phyloP scores from a whole-genome alignment of 495 filamentous ascomycete genomes.

The Aspergillus nidulans region DNA sequence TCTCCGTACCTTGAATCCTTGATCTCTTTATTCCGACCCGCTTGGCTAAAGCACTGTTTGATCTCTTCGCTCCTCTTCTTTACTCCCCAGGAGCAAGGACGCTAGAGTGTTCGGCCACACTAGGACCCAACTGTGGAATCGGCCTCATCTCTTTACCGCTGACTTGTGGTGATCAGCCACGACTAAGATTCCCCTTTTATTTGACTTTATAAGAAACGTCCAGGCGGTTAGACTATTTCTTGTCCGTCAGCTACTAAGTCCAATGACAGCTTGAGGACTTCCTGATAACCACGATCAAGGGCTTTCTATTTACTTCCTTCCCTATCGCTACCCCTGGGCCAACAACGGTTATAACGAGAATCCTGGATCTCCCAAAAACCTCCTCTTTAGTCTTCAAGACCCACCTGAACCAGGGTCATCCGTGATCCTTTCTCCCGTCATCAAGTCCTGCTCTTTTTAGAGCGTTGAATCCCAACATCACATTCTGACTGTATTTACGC shows the following conservation, averaged over 20 bases:
- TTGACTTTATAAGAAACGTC: constrained; percentile 4
- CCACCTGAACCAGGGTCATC: constrained; percentile 30
- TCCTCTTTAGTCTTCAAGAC: constrained; percentile 30
- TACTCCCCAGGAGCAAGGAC: constrained; percentile 16
- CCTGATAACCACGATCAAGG: not conserved
- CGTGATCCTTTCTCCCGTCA: constrained; percentile 7
- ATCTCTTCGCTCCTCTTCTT: constrained; percentile 22
- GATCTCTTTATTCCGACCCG: constrained; percentile 16
- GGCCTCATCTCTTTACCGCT: constrained; percentile 20
- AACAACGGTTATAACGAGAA: constrained; percentile 16
- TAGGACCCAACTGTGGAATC: constrained; percentile 23
- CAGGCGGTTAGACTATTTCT: constrained; percentile 9
- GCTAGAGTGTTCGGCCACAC: constrained; percentile 11
- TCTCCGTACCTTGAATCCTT: constrained; percentile 14
- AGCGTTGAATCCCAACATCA: not conserved
- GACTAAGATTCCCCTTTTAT: constrained; percentile 17
- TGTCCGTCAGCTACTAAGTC: constrained; percentile 2
- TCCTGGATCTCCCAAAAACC: constrained; percentile 25
- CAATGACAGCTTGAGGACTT: not conserved
- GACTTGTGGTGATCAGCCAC: constrained; percentile 18
- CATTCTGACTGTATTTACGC: not conserved
- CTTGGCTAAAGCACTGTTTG: constrained; percentile 25
- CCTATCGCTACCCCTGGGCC: constrained; percentile 1
- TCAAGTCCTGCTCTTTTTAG: constrained; percentile 1
- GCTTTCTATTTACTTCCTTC: constrained; percentile 8